Percentiles rank a stretch among this genome's conserved stretches.
phyloP scores from a whole-genome alignment of 1,284 basidiomycete species.

The Coriolopsis trogii region DNA sequence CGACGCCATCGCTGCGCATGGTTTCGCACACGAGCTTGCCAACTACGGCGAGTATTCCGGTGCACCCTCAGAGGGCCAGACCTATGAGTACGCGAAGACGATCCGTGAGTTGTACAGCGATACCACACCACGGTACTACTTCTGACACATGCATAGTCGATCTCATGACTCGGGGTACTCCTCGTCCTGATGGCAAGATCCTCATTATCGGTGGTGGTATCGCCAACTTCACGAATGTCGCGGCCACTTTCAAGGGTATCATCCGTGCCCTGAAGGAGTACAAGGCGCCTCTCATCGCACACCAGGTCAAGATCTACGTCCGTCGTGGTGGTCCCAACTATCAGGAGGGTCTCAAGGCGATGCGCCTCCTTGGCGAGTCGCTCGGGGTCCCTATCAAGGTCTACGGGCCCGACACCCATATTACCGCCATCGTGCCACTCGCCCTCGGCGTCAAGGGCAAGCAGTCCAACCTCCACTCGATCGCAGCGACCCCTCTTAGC shows the following conservation, averaged over 20 bases:
- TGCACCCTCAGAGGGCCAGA: slow-evolving; percentile 97
- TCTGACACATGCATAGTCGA: no score
- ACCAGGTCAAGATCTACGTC: slow-evolving; percentile 93
- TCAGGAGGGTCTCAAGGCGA: slow-evolving; percentile 99
- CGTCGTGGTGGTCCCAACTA: slow-evolving; percentile 99
- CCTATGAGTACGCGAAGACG: slow-evolving; percentile 99
- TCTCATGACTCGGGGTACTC: slow-evolving; percentile 90
- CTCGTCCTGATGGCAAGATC: slow-evolving; percentile 90
- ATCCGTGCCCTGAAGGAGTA: slow-evolving; percentile 96
- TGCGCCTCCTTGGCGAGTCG: slow-evolving; percentile 97
- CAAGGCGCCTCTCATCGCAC: slow-evolving; percentile 83
- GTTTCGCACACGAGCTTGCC: slow-evolving; percentile 96
- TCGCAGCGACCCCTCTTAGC: slow-evolving; percentile 42
- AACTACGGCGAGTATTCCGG: slow-evolving; percentile 99
- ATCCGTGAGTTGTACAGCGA: slow-evolving; percentile 65
- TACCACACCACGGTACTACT: no score
- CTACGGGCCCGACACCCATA: slow-evolving; percentile 98
- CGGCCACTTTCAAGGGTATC: slow-evolving; percentile 99
- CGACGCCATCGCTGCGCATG: slow-evolving; percentile 96
- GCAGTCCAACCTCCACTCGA: slow-evolving; percentile 40
- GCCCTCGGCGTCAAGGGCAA: slow-evolving; percentile 81
- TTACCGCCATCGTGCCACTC: slow-evolving; percentile 98
- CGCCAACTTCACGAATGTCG: slow-evolving; percentile 99
- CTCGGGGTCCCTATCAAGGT: slow-evolving; percentile 97
- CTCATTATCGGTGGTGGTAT: slow-evolving; percentile 99